phyloP scores from a whole-genome alignment of 2,329 filamentous ascomycete genomes.

The Pseudogymnoascus destructans region DNA sequence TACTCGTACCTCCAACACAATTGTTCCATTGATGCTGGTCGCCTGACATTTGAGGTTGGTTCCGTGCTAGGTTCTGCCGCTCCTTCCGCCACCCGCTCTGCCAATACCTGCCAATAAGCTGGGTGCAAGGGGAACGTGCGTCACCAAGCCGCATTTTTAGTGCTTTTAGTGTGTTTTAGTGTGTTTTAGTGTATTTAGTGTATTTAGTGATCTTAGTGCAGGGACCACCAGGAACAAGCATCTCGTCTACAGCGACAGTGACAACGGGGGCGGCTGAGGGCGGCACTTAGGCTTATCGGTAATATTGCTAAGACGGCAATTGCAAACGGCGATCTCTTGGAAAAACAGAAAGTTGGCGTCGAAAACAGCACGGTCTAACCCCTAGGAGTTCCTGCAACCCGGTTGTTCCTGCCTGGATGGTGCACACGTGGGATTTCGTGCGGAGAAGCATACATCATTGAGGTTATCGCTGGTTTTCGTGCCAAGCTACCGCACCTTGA shows the following conservation, averaged over 20 bases:
- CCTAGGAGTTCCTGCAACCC: neutral
- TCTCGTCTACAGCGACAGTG: neutral
- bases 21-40: neutral
- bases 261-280: neutral
- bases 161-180: neutral
- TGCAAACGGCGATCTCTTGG: neutral
- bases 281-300: neutral
- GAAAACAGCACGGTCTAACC: neutral
- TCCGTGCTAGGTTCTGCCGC: neutral
- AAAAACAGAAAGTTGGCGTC: neutral
- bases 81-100: conserved; percentile 1
- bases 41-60: neutral
- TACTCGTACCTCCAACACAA: no score
- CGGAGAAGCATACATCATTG: conserved; percentile 1
- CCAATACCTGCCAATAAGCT: conserved; percentile 7
- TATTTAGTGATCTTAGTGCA: neutral
- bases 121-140: neutral
- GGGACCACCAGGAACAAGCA: conserved; percentile 5
- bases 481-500: neutral
- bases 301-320: neutral
- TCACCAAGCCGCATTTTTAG: neutral
- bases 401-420: neutral
- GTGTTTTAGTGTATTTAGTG: neutral
- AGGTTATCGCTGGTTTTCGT: neutral
- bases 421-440: neutral